Base-by-base conservation (phyloP, 78 protist genomes). In the Speleostelium caveatum region DNA sequence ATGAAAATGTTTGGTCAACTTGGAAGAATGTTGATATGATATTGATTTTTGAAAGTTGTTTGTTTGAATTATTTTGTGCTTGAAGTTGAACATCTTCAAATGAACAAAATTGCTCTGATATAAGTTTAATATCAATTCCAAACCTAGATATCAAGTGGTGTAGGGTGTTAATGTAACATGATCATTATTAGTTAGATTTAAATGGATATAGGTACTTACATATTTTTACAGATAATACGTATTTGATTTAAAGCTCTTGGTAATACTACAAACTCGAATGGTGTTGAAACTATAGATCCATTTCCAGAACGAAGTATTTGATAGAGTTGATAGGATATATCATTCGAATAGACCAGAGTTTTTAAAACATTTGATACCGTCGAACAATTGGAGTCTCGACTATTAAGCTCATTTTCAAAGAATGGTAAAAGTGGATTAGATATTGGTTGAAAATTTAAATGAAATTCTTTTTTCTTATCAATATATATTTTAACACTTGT, bases 61-160 rank as follows among this genome's bases (percentile, higher is more conserved):
- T 72, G 7, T 7, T 26, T 16, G 53, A 4, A 33, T 55, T 26
- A 58, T n/a, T n/a, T 3, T 51, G 59, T 38, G 62, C 2, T 30
- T 77, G 59, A 36, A 42, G 69, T 24, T 56, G 59, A 0, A 63
- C 28, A 60, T 83, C 79, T 39, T 73, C 77, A 10, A 83, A 41
- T 14, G 45, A 36, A 60, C 79, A 83, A 35, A 59, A 26, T 58
- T 83, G 79, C 1, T 62, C 41, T 0, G 91, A 69, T 4, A 83
- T 36, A 8, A 63, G 22, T 32, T 63, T 83, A 14, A 83, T 69
- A 17, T 83, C 91, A 33, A 83, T 67, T 33, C 74, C 91, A 60
- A 51, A 69, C 2, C 53, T n/a, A n/a, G n/a, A n/a, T 71, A 71
- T n/a, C n/a, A n/a, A n/a, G n/a, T n/a, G n/a, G n/a, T n/a, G n/a